phyloP scores from a whole-genome alignment of 2,329 filamentous ascomycete genomes.

The Colletotrichum noveboracense region DNA sequence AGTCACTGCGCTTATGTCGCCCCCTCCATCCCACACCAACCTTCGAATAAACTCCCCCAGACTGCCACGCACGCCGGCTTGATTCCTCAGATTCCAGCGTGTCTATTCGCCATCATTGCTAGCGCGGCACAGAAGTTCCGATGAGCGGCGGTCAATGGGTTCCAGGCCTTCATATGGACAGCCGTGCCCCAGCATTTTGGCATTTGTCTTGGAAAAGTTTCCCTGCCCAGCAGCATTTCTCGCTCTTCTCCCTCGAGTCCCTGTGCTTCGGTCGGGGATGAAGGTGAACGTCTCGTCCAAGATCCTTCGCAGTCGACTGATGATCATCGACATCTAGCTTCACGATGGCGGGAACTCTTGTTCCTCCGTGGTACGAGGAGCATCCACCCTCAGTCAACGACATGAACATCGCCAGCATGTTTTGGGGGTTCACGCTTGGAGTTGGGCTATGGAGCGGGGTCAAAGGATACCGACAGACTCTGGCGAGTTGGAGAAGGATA shows the following conservation, averaged over 20 bases:
- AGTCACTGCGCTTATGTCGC: background rate
- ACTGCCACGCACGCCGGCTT: background rate
- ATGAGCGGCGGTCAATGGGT: background rate
- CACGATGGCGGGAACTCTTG: constrained; percentile 11
- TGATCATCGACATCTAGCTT: background rate
- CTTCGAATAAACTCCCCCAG: background rate
- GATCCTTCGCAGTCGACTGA: background rate
- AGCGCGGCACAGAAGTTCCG: constrained; percentile 4
- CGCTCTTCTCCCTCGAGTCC: background rate
- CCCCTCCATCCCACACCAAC: background rate
- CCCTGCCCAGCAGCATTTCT: background rate
- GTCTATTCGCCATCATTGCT: background rate
- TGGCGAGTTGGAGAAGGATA: constrained; percentile 33
- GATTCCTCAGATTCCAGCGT: background rate
- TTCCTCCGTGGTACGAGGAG: constrained; percentile 15
- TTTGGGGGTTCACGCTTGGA: constrained; percentile 41
- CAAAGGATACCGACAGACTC: constrained; percentile 39
- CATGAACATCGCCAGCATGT: constrained; percentile 38
- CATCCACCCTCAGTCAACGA: constrained; percentile 27
- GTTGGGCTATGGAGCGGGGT: constrained; percentile 37
- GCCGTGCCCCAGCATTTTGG: background rate
- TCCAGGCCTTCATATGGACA: background rate
- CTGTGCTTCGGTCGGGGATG: background rate
- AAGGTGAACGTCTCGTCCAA: background rate
- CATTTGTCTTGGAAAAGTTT: background rate